Percentiles rank a stretch among this genome's conserved stretches.
Conservation (phyloP, 75 land plant genomes). For the Picea sitchensis region DNA sequence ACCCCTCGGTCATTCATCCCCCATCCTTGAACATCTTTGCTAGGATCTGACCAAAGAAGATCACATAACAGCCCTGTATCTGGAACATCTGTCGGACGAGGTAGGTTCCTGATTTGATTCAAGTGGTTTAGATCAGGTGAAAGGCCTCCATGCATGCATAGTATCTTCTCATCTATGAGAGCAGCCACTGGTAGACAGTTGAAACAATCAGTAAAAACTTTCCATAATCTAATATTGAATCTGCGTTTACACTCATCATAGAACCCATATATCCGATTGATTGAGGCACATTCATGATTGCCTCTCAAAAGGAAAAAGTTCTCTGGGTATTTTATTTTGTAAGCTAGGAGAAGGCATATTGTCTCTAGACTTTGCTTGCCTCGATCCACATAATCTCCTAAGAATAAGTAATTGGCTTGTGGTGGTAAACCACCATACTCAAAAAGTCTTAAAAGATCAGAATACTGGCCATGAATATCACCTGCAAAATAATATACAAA, state of each 20-base stretch:
- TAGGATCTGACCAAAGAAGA: conserved; percentile 85
- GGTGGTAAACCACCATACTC: conserved; percentile 86
- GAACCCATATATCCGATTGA: conserved; percentile 79
- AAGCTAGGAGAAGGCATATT: conserved; percentile 74
- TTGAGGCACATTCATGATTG: conserved; percentile 83
- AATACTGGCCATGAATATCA: conserved; percentile 82
- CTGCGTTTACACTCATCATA: conserved; percentile 87
- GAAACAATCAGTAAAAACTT: conserved; percentile 73
- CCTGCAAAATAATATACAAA: conserved; percentile 29
- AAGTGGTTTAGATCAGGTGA: conserved; percentile 69
- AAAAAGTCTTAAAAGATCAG: conserved; percentile 71
- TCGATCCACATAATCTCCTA: conserved; percentile 79
- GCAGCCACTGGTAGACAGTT: conserved; percentile 89
- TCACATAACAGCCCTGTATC: conserved; percentile 78
- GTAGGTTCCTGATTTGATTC: conserved; percentile 55
- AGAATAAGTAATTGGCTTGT: conserved; percentile 63
- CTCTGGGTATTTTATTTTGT: conserved; percentile 82
- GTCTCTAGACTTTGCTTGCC: conserved; percentile 84
- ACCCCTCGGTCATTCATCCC: conserved; percentile 86
- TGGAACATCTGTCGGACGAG: conserved; percentile 78
- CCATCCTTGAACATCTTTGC: conserved; percentile 73
- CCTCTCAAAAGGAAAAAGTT: conserved; percentile 75
- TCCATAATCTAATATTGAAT: conserved; percentile 87
- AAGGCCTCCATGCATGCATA: conserved; percentile 93
- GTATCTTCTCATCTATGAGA: conserved; percentile 77